Evolutionary conservation across 1,284 basidiomycete genomes (phyloP).

Genomic region (Apiotrichum siamense): DNA sequence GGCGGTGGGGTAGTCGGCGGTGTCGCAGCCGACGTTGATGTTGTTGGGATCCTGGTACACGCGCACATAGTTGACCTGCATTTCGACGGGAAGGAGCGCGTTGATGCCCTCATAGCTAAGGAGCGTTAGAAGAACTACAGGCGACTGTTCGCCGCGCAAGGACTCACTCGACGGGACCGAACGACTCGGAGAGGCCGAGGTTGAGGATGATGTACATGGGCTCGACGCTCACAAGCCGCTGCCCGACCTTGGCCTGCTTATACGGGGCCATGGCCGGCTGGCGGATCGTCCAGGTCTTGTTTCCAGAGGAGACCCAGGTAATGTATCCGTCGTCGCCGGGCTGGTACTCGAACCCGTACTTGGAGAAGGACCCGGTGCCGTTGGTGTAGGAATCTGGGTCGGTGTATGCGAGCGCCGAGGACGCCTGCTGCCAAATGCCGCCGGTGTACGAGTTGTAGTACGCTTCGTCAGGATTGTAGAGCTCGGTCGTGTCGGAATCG

Average conservation of each 20-base stretch:
- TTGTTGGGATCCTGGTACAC: slow-evolving; percentile 49
- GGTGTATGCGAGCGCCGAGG: slow-evolving; percentile 59
- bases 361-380: slow-evolving; percentile 21
- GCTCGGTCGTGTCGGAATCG: slow-evolving; percentile 29
- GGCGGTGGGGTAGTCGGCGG: slow-evolving; percentile 42
- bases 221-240: slow-evolving; percentile 69
- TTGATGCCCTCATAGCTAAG: slow-evolving; percentile 53
- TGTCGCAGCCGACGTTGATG: slow-evolving; percentile 42
- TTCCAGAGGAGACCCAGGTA: slow-evolving; percentile 59
- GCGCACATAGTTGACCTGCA: slow-evolving; percentile 49
- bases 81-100: slow-evolving; percentile 47
- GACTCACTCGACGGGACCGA: slow-evolving; percentile 53
- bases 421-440: slow-evolving; percentile 69
- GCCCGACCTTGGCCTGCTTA: slow-evolving; percentile 52
- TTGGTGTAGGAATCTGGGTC: slow-evolving; percentile 54
- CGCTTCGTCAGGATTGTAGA: slow-evolving; percentile 49
- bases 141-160: slow-evolving; percentile 62
- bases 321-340: slow-evolving; percentile 58
- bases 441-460: slow-evolving; percentile 70
- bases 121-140: slow-evolving; percentile 50
- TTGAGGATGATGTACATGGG: slow-evolving; percentile 55
- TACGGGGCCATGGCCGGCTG: slow-evolving; percentile 58
- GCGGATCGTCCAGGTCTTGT: slow-evolving; percentile 53
- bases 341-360: slow-evolving; percentile 67
- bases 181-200: slow-evolving; percentile 45